phyloP scores from a whole-genome alignment of 495 filamentous ascomycete species.

The Daldinia childiae region DNA sequence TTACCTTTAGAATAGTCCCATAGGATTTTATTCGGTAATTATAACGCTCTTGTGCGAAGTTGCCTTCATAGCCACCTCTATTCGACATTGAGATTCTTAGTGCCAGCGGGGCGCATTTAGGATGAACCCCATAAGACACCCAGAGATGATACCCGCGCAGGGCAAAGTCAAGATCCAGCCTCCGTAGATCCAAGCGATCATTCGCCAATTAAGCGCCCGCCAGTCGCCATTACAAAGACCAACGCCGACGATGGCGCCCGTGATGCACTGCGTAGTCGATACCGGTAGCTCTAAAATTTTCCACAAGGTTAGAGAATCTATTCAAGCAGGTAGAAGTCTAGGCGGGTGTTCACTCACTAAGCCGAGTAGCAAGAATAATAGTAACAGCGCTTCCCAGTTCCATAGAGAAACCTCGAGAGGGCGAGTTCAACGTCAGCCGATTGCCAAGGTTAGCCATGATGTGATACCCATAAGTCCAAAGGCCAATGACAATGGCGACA shows the following conservation, averaged over 20 bases:
- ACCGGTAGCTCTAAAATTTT: slow-evolving; percentile 56
- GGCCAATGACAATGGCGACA: slow-evolving; percentile 65
- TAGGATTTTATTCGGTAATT: neutral
- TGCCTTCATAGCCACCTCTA: neutral
- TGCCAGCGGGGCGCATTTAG: slow-evolving; percentile 63
- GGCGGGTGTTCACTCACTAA: slow-evolving; percentile 47
- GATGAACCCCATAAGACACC: slow-evolving; percentile 65
- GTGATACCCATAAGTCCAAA: slow-evolving; percentile 78
- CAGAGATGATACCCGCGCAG: slow-evolving; percentile 64
- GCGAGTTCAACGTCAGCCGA: slow-evolving; percentile 73
- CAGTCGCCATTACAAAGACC: slow-evolving; percentile 68
- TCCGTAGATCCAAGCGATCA: slow-evolving; percentile 65
- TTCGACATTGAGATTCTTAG: neutral
- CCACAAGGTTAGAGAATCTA: neutral
- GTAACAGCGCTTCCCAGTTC: slow-evolving; percentile 76
- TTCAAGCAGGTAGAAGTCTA: neutral
- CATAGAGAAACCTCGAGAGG: slow-evolving; percentile 72
- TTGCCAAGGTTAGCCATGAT: slow-evolving; percentile 77
- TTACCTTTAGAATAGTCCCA: neutral
- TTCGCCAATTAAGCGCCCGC: slow-evolving; percentile 68
- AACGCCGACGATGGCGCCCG: slow-evolving; percentile 69
- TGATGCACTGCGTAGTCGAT: slow-evolving; percentile 70
- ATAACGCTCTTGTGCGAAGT: neutral
- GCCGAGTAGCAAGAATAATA: slow-evolving; percentile 70
- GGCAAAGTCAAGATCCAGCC: slow-evolving; percentile 70